Conservation (phyloP, 331 rosid species). For the Stylosanthes scabra region DNA sequence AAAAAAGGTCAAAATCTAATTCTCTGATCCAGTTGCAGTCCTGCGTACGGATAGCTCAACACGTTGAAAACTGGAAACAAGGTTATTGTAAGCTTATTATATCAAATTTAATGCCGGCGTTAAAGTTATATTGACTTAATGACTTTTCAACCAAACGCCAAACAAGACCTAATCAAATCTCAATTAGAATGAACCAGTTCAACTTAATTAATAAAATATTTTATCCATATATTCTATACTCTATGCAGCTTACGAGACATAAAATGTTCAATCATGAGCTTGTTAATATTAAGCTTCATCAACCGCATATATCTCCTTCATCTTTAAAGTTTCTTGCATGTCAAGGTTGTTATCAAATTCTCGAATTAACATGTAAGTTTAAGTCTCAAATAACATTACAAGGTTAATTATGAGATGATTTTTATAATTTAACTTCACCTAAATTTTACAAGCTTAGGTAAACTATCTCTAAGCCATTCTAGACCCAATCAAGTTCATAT, state of each 20-base stretch:
- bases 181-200: slow-evolving; percentile 15
- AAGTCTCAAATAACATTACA: too few species aligned
- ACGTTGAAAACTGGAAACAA: background rate
- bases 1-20: background rate
- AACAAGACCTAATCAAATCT: slow-evolving; percentile 29
- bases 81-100: background rate
- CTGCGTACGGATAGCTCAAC: background rate
- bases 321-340: background rate
- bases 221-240: background rate
- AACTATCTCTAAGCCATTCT: too few species aligned
- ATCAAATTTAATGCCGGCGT: slow-evolving; percentile 19
- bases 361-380: too few species aligned
- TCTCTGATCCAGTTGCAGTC: background rate
- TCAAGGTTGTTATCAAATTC: background rate
- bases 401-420: too few species aligned
- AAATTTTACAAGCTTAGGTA: too few species aligned
- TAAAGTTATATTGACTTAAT: background rate
- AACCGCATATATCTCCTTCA: too few species aligned
- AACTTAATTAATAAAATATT: background rate
- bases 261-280: slow-evolving; percentile 10
- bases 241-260: background rate
- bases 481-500: too few species aligned
- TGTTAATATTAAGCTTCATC: too few species aligned
- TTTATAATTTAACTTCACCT: too few species aligned
- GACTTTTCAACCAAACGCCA: slow-evolving; percentile 45